Percentiles rank a stretch among this genome's conserved stretches.
These are phyloP conservation scores for Vitis hybrid DNA, from an alignment of 177 flowering plant genomes.

Conservation along the genomic window DNA sequence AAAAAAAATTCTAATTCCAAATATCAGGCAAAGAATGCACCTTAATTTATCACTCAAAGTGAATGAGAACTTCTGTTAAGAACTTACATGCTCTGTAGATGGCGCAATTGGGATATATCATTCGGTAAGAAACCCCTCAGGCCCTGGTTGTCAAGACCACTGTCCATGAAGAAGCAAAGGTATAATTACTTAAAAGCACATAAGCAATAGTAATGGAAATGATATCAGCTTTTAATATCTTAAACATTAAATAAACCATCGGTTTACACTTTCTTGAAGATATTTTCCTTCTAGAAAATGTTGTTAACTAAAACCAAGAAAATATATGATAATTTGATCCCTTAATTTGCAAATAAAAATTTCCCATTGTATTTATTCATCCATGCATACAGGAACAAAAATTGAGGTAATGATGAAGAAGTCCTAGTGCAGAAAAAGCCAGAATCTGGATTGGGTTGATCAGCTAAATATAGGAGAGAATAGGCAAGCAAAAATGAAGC, in stretches of 20 bases:
- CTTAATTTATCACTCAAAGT: background rate
- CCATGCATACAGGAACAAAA: no score
- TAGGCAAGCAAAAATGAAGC: no score
- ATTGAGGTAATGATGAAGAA: no score
- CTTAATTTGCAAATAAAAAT: no score
- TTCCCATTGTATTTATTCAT: no score
- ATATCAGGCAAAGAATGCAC: conserved; percentile 1
- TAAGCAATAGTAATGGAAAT: background rate
- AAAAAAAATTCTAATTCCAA: no score
- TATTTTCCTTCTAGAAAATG: background rate
- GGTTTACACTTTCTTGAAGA: background rate
- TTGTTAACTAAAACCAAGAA: background rate
- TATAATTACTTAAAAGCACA: conserved; percentile 1
- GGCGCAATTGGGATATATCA: conserved; percentile 61
- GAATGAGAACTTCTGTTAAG: background rate
- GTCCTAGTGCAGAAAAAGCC: no score
- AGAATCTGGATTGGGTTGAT: no score
- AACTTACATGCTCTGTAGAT: conserved; percentile 88
- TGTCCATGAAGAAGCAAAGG: conserved; percentile 31
- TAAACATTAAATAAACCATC: background rate
- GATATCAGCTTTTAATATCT: background rate
- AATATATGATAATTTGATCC: no score
- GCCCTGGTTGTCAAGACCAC: conserved; percentile 95
- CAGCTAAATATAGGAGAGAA: no score
- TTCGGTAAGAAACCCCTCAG: conserved; percentile 81